Conservation (phyloP, 2,329 filamentous ascomycete genomes). For the Incumbomyces lentus region DNA sequence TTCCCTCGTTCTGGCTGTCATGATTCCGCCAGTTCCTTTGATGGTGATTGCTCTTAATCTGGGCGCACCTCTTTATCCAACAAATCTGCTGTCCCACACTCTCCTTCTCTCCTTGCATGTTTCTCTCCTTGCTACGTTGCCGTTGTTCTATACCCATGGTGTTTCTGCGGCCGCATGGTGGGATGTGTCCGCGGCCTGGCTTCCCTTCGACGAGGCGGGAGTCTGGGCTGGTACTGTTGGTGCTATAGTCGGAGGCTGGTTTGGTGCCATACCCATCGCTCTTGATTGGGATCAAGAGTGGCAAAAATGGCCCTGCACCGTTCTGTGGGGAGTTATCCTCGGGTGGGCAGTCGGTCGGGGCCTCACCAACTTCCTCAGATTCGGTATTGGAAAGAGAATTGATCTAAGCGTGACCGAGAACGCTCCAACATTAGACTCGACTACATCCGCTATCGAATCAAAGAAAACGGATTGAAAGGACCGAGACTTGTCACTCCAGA, state of each 20-base stretch:
- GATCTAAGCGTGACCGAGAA: slow-evolving; percentile 19
- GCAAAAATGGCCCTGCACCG: slow-evolving; percentile 95
- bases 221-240: slow-evolving; percentile 76
- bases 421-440: not conserved
- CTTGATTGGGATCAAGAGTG: slow-evolving; percentile 98
- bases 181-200: slow-evolving; percentile 55
- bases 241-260: slow-evolving; percentile 70
- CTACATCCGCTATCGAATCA: too few species aligned
- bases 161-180: slow-evolving; percentile 62
- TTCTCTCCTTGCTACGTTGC: slow-evolving; percentile 65
- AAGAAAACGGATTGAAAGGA: too few species aligned
- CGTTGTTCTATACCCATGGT: slow-evolving; percentile 77
- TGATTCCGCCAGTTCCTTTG: slow-evolving; percentile 45
- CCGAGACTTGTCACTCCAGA: too few species aligned
- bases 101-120: slow-evolving; percentile 72
- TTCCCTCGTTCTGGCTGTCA: slow-evolving; percentile 50
- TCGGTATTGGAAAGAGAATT: slow-evolving; percentile 18
- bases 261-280: slow-evolving; percentile 89
- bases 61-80: slow-evolving; percentile 63
- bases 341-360: slow-evolving; percentile 58
- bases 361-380: slow-evolving; percentile 10
- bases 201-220: slow-evolving; percentile 62
- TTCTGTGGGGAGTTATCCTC: slow-evolving; percentile 69
- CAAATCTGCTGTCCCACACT: slow-evolving; percentile 70
- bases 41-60: slow-evolving; percentile 60